Percentiles rank a stretch among this genome's conserved stretches.
Conservation (phyloP, 2,329 filamentous ascomycete genomes). For the Malbranchea cinnamomea region DNA sequence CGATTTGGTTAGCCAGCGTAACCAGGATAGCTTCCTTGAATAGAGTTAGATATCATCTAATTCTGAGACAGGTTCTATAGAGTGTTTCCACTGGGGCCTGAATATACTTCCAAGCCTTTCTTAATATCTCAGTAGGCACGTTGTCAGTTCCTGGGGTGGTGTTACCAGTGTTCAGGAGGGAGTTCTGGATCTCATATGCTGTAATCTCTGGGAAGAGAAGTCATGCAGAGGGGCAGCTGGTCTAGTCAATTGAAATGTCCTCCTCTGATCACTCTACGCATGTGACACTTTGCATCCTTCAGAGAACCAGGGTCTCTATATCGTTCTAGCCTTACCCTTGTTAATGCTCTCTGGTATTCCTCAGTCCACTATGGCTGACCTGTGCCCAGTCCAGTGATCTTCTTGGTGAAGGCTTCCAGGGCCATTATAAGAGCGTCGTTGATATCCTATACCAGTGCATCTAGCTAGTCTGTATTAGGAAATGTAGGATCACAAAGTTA, state of each 20-base stretch:
- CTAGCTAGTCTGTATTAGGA: background rate
- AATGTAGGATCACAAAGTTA: background rate
- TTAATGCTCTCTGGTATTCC: background rate
- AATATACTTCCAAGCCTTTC: slow-evolving; percentile 1
- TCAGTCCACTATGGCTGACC: slow-evolving; percentile 1
- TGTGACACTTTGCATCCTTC: slow-evolving; percentile 1
- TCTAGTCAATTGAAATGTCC: slow-evolving; percentile 1
- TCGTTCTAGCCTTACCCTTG: background rate
- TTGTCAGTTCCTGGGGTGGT: slow-evolving; percentile 1
- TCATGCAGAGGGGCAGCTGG: background rate
- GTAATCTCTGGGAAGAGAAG: slow-evolving; percentile 1
- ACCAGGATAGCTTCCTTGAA: slow-evolving; percentile 13
- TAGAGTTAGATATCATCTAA: slow-evolving; percentile 11
- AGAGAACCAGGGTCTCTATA: background rate
- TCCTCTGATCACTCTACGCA: slow-evolving; percentile 1
- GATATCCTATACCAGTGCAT: background rate
- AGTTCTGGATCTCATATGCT: slow-evolving; percentile 2
- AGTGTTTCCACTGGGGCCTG: slow-evolving; percentile 4
- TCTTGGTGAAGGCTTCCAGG: slow-evolving; percentile 1
- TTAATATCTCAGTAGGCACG: background rate
- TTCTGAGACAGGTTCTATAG: slow-evolving; percentile 9
- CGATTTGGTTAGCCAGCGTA: slow-evolving; percentile 14
- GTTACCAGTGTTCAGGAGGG: background rate
- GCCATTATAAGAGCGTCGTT: background rate
- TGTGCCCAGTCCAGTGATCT: background rate